These are phyloP conservation scores for Exophiala xenobiotica DNA, from an alignment of 2,329 filamentous ascomycete species.

Conservation along the genomic window DNA sequence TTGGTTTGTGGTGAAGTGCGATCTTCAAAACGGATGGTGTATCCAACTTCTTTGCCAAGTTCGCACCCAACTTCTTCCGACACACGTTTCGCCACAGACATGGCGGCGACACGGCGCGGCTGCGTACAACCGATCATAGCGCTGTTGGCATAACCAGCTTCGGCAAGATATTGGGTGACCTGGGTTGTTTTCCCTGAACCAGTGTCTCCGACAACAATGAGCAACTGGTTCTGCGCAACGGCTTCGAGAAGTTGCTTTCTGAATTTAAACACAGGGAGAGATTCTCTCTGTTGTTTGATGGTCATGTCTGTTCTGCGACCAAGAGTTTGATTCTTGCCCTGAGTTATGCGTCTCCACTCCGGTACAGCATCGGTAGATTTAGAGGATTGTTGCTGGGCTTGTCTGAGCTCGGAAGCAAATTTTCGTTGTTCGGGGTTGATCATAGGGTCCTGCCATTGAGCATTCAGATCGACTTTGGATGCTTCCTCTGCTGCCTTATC, in stretches of 20 bases:
- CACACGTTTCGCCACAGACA: conserved; percentile 98
- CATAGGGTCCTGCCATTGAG: conserved; percentile 98
- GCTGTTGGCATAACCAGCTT: conserved; percentile 84
- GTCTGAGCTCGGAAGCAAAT: conserved; percentile 84
- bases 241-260: conserved; percentile 84
- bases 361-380: conserved; percentile 69
- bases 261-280: conserved; percentile 85
- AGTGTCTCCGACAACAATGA: conserved; percentile 96
- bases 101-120: conserved; percentile 91
- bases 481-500: conserved; percentile 72
- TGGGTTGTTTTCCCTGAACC: conserved; percentile 98
- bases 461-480: conserved; percentile 75
- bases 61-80: conserved; percentile 91
- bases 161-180: conserved; percentile 90
- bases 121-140: conserved; percentile 97
- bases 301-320: conserved; percentile 86
- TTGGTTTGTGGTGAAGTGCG: conserved; percentile 81
- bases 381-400: conserved; percentile 56
- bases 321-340: conserved; percentile 74
- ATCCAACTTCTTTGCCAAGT: conserved; percentile 89
- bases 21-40: conserved; percentile 97
- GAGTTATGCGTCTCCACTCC: conserved; percentile 87
- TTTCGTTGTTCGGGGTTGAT: conserved; percentile 77
- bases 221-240: conserved; percentile 79
- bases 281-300: conserved; percentile 92